Evolutionary conservation across 2,329 filamentous ascomycete species (phyloP), one percentile per base, ranked within the genome.

Genomic region (Canariomyces notabilis): DNA sequence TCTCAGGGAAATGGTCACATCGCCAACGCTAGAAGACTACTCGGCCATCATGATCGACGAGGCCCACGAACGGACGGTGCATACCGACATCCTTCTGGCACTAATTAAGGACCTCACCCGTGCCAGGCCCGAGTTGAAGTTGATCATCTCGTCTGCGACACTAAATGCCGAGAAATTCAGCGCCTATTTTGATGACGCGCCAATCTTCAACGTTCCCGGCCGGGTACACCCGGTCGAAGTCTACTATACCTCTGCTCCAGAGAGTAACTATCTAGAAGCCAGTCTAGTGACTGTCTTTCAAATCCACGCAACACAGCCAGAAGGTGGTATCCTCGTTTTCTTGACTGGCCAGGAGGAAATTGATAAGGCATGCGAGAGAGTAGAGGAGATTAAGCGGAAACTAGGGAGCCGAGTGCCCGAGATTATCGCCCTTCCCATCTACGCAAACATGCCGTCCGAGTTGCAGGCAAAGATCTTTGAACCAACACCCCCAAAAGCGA

Each of bases 281-380:
- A 88, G 89, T 20, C 88, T 97, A 51, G 95, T 89, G 0, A 97
- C 91, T 0, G 82, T 94, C 5, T 95, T 97, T 59, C 91, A 97
- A 61, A 95, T 97, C 33, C 93, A 98, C 60, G 85, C 90, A 0
- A 87, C 83, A 0, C 88, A 94, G 61, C 83, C 82, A 0, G 79
- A 79, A 48, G 93, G 93, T 11, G 93, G 96, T 58, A 95, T 98
- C 15, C 69, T 98, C 4, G 88, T 97, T 2, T 98, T 98, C 65
- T 70, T 98, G 29, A 96, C 91, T 0, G 93, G 93, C 33, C 89
- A 97, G 61, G 93, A 97, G 59, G 93, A 98, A 61, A 98, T 98
- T 43, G 89, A 95, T 59, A 80, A 86, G 1, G 89, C 88, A 0
- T 87, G 93, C 59, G 81, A 85, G 56, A 87, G 89, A 55, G 77